These are phyloP conservation scores for Kurtzmaniella cleridarum DNA, from an alignment of 805 yeast genomes.

Conservation along the genomic window DNA sequence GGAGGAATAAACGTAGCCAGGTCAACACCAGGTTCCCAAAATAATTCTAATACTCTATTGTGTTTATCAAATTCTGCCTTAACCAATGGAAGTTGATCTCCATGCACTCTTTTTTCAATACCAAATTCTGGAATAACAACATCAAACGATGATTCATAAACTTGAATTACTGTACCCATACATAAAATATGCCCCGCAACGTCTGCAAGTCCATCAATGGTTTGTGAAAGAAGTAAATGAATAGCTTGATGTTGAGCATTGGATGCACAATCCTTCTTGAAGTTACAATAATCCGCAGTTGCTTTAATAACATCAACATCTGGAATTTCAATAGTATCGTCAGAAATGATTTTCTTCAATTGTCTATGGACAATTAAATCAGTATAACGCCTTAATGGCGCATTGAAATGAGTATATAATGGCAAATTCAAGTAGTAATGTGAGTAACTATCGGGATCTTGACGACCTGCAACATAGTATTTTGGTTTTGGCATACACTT, in stretches of 20 bases:
- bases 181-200: conserved; percentile 77
- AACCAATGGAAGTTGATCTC: conserved; percentile 88
- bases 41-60: conserved; percentile 66
- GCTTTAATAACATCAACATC: conserved; percentile 62
- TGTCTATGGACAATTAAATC: conserved; percentile 93
- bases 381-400: conserved; percentile 88
- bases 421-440: conserved; percentile 83
- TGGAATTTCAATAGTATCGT: conserved; percentile 5
- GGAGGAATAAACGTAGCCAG: conserved; percentile 86
- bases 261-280: conserved; percentile 90
- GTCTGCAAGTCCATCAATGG: conserved; percentile 67
- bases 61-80: conserved; percentile 87
- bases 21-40: conserved; percentile 91
- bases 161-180: conserved; percentile 84
- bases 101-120: conserved; percentile 92
- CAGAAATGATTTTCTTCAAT: conserved; percentile 57
- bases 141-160: conserved; percentile 94
- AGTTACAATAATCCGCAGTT: conserved; percentile 87
- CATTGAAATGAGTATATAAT: conserved; percentile 86
- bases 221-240: conserved; percentile 78
- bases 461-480: conserved; percentile 83
- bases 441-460: conserved; percentile 69
- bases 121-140: conserved; percentile 90
- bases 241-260: conserved; percentile 93
- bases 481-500: conserved; percentile 84